Percentiles rank a stretch among this genome's conserved stretches.
Evolutionary conservation across 306 rosid species (phyloP).

Genomic region (Pachyrhizus erosus): DNA sequence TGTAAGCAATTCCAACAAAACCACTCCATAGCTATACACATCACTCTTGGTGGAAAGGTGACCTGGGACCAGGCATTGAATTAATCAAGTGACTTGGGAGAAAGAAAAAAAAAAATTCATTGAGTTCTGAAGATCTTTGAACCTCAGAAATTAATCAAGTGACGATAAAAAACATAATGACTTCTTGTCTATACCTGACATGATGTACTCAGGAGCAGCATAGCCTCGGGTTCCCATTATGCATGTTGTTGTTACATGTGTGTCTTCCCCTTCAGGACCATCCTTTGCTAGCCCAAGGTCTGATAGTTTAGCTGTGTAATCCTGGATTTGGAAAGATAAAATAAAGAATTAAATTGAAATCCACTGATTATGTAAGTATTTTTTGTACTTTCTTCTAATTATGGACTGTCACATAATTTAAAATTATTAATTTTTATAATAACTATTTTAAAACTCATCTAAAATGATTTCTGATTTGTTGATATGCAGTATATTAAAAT

Average conservation of each 20-base stretch:
- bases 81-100: background rate
- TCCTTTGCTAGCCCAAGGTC: slow-evolving; percentile 87
- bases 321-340: slow-evolving; percentile 44
- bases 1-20: slow-evolving; percentile 77
- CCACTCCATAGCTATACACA: slow-evolving; percentile 88
- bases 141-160: background rate
- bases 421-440: background rate
- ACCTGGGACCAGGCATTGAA: slow-evolving; percentile 51
- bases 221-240: slow-evolving; percentile 85
- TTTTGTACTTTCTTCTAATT: background rate
- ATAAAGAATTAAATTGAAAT: background rate
- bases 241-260: slow-evolving; percentile 66
- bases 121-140: background rate
- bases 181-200: slow-evolving; percentile 53
- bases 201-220: slow-evolving; percentile 87
- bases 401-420: background rate
- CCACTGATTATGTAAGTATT: background rate
- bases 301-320: slow-evolving; percentile 72
- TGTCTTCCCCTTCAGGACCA: slow-evolving; percentile 78
- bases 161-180: background rate
- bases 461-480: background rate
- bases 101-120: background rate
- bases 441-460: background rate
- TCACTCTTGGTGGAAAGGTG: slow-evolving; percentile 82
- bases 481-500: background rate